Conservation (phyloP, 331 rosid species). For the Saraca asoca region DNA sequence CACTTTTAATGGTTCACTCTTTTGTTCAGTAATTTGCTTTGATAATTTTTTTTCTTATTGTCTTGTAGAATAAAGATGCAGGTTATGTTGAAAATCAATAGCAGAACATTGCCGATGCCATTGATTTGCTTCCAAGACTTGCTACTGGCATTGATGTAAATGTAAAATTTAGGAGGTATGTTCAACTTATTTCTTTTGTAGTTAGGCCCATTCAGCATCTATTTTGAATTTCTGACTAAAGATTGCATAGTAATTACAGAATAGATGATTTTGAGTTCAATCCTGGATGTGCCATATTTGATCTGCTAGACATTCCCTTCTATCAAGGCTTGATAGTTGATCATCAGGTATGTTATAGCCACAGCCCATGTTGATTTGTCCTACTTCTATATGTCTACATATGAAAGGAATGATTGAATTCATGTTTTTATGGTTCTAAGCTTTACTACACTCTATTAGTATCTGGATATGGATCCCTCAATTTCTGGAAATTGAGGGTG, state of each 20-base stretch:
- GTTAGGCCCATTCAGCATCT: conserved; percentile 24
- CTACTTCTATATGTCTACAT: no score
- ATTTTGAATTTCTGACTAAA: conserved; percentile 37
- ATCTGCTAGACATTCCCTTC: conserved; percentile 89
- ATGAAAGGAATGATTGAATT: no score
- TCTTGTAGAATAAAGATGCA: conserved; percentile 75
- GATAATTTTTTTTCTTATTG: conserved; percentile 28
- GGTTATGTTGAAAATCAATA: conserved; percentile 85
- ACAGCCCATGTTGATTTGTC: conserved; percentile 16
- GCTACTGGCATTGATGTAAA: conserved; percentile 99
- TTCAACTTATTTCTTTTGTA: conserved; percentile 19
- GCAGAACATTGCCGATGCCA: conserved; percentile 96
- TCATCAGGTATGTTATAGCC: conserved; percentile 65
- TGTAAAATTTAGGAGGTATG: conserved; percentile 81
- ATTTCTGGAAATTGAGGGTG: no score
- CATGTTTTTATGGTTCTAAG: no score
- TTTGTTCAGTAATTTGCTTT: conserved; percentile 20
- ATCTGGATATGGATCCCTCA: no score
- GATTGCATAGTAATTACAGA: conserved; percentile 54
- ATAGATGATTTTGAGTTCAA: conserved; percentile 94
- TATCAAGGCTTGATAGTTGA: conserved; percentile 99
- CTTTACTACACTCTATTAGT: no score
- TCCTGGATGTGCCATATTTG: conserved; percentile 94
- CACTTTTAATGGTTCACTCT: conserved; percentile 1
- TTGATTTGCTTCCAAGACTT: conserved; percentile 92